A percentile compares a stretch with the other conserved stretches of the same genome.
Evolutionary conservation across 257 asterid species (phyloP).

Genomic region (Plantago elongata): DNA sequence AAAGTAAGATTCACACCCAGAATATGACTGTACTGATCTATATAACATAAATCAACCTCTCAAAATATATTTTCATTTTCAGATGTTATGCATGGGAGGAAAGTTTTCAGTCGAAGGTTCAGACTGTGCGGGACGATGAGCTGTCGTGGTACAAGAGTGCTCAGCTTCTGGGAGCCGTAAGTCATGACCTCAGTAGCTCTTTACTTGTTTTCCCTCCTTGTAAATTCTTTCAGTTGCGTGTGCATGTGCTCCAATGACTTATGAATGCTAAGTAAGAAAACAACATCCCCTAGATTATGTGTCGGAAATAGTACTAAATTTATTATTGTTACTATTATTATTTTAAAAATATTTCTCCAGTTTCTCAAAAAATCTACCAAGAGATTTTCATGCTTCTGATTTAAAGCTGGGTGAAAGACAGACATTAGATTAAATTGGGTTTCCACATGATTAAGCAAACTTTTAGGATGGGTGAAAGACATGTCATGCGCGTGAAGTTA

Average conservation of each 20-base stretch:
- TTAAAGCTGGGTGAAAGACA: no score
- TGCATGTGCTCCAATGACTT: neutral
- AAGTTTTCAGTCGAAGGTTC: conserved; percentile 83
- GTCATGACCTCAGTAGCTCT: conserved; percentile 25
- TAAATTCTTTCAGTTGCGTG: conserved; percentile 5
- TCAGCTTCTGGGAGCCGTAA: conserved; percentile 88
- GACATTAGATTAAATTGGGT: no score
- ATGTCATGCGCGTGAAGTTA: no score
- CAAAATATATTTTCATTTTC: conserved; percentile 22
- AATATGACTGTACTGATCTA: conserved; percentile 12
- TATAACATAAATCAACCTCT: conserved; percentile 20
- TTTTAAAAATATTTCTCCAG: no score
- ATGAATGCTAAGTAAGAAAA: conserved; percentile 9
- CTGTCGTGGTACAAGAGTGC: conserved; percentile 78
- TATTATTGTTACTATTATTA: no score
- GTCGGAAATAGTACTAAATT: no score
- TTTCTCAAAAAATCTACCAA: no score
- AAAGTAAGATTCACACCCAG: conserved; percentile 48
- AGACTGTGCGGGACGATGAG: conserved; percentile 72
- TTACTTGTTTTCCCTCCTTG: conserved; percentile 9
- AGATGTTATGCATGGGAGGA: conserved; percentile 98
- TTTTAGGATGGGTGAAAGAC: no score
- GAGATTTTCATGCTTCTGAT: no score
- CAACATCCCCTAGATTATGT: no score
- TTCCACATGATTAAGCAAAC: no score